These are phyloP conservation scores for Insectozyma bohioensis DNA, from an alignment of 1,139 yeast species.

Conservation along the genomic window DNA sequence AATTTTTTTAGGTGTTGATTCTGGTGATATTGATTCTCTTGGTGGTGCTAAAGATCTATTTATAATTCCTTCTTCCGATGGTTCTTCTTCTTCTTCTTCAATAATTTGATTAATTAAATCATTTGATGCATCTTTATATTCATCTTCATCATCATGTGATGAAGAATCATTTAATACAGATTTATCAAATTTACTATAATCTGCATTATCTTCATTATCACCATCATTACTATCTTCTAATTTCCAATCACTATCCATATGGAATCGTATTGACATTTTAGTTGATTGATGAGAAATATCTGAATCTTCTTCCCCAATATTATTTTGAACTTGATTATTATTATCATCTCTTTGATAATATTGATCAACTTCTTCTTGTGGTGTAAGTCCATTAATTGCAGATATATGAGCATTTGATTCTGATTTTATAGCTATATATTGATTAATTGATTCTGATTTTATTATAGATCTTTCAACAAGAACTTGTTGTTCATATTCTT, in stretches of 20 bases:
- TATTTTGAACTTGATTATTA: too few relatives aligned
- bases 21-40: too few relatives aligned
- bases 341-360: slow-evolving; percentile 2
- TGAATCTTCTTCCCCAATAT: slow-evolving; percentile 7
- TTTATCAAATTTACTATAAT: slow-evolving; percentile 8
- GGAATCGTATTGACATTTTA: slow-evolving; percentile 33
- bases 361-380: slow-evolving; percentile 15
- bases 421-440: slow-evolving; percentile 3
- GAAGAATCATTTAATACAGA: slow-evolving; percentile 8
- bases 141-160: slow-evolving; percentile 24
- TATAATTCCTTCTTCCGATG: slow-evolving; percentile 6
- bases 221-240: slow-evolving; percentile 46
- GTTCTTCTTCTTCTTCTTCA: slow-evolving; percentile 11
- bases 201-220: slow-evolving; percentile 41
- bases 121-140: slow-evolving; percentile 10
- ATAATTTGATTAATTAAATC: slow-evolving; percentile 6
- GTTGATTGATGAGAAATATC: slow-evolving; percentile 20
- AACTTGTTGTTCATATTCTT: slow-evolving; percentile 2
- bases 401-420: slow-evolving; percentile 10
- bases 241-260: slow-evolving; percentile 41
- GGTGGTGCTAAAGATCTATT: slow-evolving; percentile 24
- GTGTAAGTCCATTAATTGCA: slow-evolving; percentile 11
- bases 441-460: slow-evolving; percentile 1
- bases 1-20: too few relatives aligned
- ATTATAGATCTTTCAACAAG: background rate